phyloP scores from a whole-genome alignment of 352 stramenopile genomes.

The Phytophthora quininea region DNA sequence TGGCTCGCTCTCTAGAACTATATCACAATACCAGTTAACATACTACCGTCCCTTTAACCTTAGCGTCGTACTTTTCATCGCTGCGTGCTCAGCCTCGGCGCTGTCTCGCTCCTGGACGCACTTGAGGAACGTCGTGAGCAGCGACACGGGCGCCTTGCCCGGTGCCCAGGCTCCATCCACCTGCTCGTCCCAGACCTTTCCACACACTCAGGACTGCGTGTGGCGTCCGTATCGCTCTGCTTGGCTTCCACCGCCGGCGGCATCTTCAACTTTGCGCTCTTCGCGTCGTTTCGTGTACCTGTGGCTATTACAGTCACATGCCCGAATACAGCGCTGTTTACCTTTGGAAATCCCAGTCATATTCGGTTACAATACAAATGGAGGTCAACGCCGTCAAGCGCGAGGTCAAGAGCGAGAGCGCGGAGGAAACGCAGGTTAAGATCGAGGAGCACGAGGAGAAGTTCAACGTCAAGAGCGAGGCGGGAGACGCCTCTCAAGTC shows the following conservation, averaged over 20 bases:
- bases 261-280: conserved; percentile 18
- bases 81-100: conserved; percentile 50
- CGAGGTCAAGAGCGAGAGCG: conserved; percentile 28
- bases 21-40: neutral
- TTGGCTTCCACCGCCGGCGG: conserved; percentile 18
- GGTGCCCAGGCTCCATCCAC: conserved; percentile 66
- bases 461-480: conserved; percentile 25
- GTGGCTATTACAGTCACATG: conserved; percentile 15
- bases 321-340: conserved; percentile 9
- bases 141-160: conserved; percentile 61
- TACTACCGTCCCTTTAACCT: neutral
- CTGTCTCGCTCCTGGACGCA: conserved; percentile 64
- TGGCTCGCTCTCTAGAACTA: conserved; percentile 68
- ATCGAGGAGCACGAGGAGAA: conserved; percentile 35
- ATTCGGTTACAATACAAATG: conserved; percentile 9
- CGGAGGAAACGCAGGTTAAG: conserved; percentile 18
- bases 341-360: neutral
- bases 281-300: conserved; percentile 27
- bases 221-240: conserved; percentile 15
- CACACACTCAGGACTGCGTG: conserved; percentile 47
- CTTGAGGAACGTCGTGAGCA: conserved; percentile 62
- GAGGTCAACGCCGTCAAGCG: conserved; percentile 33
- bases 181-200: conserved; percentile 68
- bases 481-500: conserved; percentile 1
- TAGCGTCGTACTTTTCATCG: conserved; percentile 48